Evolutionary conservation across 176 grass and related monocot genomes (phyloP).

Genomic region (Echinochloa phyllopogon): DNA sequence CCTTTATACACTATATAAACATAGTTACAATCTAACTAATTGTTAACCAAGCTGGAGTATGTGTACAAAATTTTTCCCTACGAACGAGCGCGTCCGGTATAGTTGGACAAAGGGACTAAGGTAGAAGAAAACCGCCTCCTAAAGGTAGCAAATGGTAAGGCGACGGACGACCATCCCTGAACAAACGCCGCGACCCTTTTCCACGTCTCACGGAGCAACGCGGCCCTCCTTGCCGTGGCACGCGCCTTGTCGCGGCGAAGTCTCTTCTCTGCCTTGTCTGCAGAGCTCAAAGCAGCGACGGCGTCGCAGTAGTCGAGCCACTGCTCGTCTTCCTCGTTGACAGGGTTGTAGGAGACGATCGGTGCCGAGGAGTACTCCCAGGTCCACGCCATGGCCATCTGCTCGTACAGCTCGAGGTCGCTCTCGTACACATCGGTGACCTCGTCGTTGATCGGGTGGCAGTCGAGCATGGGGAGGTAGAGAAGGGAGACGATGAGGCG

Average conservation of each 20-base stretch:
- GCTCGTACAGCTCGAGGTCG: background rate
- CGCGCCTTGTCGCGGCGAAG: background rate
- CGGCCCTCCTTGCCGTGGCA: no score
- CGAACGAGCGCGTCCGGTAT: background rate
- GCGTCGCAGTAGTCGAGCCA: background rate
- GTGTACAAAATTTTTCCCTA: no score
- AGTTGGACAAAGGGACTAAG: background rate
- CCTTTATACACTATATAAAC: no score
- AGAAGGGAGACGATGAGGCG: constrained; percentile 32
- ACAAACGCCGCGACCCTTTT: background rate
- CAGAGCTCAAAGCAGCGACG: background rate
- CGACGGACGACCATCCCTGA: background rate
- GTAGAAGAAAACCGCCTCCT: background rate
- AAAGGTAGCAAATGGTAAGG: background rate
- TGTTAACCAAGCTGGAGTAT: no score
- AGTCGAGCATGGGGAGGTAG: constrained; percentile 38
- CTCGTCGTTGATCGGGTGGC: background rate
- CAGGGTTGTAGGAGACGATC: background rate
- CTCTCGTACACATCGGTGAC: background rate
- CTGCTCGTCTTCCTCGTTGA: background rate
- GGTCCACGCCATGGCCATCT: constrained; percentile 18
- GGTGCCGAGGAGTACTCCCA: constrained; percentile 26
- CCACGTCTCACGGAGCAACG: background rate
- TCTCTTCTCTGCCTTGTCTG: no score
- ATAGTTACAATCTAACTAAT: no score